Percentiles rank a stretch among this genome's conserved stretches.
phyloP scores from a whole-genome alignment of 2,329 filamentous ascomycete species.

The Clarireedia hainanense region DNA sequence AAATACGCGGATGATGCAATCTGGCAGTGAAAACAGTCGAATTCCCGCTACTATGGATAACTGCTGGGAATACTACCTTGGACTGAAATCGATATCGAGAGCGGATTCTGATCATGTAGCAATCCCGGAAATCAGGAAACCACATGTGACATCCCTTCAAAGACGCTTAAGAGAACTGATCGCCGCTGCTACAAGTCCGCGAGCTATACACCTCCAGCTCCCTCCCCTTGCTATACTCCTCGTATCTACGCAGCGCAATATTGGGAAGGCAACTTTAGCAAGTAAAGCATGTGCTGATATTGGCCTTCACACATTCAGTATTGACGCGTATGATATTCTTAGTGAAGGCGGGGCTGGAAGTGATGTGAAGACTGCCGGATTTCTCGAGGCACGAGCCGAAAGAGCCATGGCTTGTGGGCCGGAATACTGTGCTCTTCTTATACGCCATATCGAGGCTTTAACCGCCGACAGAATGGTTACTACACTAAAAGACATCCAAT shows the following conservation, averaged over 20 bases:
- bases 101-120: slow-evolving; percentile 35
- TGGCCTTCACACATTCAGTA: slow-evolving; percentile 78
- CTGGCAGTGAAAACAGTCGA: slow-evolving; percentile 75
- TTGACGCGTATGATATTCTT: slow-evolving; percentile 89
- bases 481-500: slow-evolving; percentile 74
- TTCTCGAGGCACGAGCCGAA: slow-evolving; percentile 79
- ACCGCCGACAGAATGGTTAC: slow-evolving; percentile 85
- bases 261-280: slow-evolving; percentile 81
- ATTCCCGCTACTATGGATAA: slow-evolving; percentile 69
- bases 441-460: slow-evolving; percentile 84
- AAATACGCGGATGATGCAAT: slow-evolving; percentile 83
- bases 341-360: slow-evolving; percentile 85
- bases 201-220: slow-evolving; percentile 79
- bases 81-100: slow-evolving; percentile 59
- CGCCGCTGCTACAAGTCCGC: slow-evolving; percentile 77
- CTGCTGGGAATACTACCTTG: slow-evolving; percentile 86
- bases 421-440: slow-evolving; percentile 73
- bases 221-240: slow-evolving; percentile 83
- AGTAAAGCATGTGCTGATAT: slow-evolving; percentile 75
- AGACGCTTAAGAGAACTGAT: slow-evolving; percentile 77
- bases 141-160: slow-evolving; percentile 51
- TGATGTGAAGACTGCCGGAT: slow-evolving; percentile 90
- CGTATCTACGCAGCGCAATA: slow-evolving; percentile 84
- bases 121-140: slow-evolving; percentile 37
- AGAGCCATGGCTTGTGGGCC: slow-evolving; percentile 82